A percentile compares a stretch with the other conserved stretches of the same genome.
Evolutionary conservation across 257 asterid genomes (phyloP).

Genomic region (Ilex aquifolium): DNA sequence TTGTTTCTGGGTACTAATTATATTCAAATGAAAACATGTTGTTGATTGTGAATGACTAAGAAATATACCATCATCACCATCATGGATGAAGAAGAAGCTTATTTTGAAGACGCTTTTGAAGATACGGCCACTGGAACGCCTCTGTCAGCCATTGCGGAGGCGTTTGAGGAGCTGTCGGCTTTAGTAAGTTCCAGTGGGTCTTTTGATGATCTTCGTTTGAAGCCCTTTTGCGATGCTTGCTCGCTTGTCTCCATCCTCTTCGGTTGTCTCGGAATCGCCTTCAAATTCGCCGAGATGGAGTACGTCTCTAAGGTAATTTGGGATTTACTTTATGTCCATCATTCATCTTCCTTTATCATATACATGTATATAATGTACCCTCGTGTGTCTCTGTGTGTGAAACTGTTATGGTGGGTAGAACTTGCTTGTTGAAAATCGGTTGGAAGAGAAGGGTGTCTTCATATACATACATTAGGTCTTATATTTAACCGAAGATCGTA

Average conservation of each 20-base stretch:
- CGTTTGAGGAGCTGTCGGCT: constrained; percentile 73
- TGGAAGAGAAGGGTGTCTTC: too few relatives aligned
- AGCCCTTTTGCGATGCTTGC: constrained; percentile 76
- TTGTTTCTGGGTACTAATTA: too few relatives aligned
- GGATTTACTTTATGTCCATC: background rate
- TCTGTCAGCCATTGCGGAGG: constrained; percentile 72
- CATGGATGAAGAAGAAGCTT: constrained; percentile 30
- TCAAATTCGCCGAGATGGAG: constrained; percentile 89
- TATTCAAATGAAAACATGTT: too few relatives aligned
- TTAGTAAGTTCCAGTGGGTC: constrained; percentile 26
- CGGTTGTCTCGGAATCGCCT: constrained; percentile 82
- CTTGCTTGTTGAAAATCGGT: too few relatives aligned
- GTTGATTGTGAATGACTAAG: too few relatives aligned
- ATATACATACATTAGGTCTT: too few relatives aligned
- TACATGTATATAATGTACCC: too few relatives aligned
- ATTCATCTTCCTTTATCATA: too few relatives aligned
- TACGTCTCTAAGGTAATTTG: constrained; percentile 63
- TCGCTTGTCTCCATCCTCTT: constrained; percentile 89
- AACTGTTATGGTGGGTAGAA: too few relatives aligned
- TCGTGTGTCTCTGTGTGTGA: too few relatives aligned
- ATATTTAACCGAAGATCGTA: too few relatives aligned
- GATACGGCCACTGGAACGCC: constrained; percentile 35
- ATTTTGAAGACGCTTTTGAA: constrained; percentile 29
- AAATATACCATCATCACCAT: too few relatives aligned
- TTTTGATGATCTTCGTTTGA: constrained; percentile 57